Percentiles rank a stretch among this genome's conserved stretches.
These are phyloP conservation scores for Penicillium crystallinum DNA, from an alignment of 495 filamentous ascomycete species.

Conservation along the genomic window DNA sequence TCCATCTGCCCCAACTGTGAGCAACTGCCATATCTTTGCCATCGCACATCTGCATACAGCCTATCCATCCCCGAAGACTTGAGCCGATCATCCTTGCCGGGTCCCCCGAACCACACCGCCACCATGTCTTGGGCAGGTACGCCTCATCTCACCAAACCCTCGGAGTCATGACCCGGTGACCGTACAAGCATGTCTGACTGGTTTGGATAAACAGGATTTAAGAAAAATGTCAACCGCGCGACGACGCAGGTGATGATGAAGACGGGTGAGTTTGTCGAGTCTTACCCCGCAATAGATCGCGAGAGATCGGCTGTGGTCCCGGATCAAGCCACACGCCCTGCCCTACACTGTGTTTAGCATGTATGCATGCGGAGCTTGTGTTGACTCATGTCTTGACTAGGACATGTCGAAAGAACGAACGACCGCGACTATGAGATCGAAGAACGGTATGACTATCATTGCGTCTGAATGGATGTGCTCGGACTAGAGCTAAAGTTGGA, in stretches of 20 bases:
- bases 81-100: background rate
- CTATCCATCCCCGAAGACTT: background rate
- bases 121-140: conserved; percentile 64
- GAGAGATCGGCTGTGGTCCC: background rate
- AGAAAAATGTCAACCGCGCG: conserved; percentile 97
- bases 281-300: conserved; percentile 18
- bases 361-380: background rate
- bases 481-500: conserved; percentile 5
- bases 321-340: background rate
- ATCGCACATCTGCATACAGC: background rate
- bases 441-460: conserved; percentile 58
- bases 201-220: conserved; percentile 65
- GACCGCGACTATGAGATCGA: conserved; percentile 99
- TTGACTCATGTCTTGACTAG: conserved; percentile 32
- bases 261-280: conserved; percentile 55
- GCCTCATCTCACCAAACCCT: conserved; percentile 6
- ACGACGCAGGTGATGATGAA: conserved; percentile 99
- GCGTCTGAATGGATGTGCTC: background rate
- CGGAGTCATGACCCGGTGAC: background rate
- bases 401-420: conserved; percentile 95
- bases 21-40: background rate
- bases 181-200: conserved; percentile 4
- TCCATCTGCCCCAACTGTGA: background rate
- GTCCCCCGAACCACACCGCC: conserved; percentile 13
- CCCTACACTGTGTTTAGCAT: background rate